Evolutionary conservation across 441 rosid genomes (phyloP).

Genomic region (Isatis lusitanica): DNA sequence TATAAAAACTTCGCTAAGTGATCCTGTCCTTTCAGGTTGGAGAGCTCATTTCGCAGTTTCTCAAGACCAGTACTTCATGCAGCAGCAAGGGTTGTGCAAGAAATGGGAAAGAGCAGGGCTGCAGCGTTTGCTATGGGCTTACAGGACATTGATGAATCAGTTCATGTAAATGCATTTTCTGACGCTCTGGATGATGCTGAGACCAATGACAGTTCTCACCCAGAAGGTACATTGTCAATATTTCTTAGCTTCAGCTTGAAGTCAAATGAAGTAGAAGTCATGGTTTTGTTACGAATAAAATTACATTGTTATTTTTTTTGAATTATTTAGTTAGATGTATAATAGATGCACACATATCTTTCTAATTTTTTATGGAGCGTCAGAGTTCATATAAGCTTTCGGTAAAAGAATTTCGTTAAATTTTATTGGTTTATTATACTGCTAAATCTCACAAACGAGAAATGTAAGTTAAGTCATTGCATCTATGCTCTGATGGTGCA

Average conservation of each 20-base stretch:
- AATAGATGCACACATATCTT: conserved; percentile 13
- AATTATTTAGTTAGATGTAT: conserved; percentile 8
- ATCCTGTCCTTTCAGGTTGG: conserved; percentile 67
- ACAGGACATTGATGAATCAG: conserved; percentile 94
- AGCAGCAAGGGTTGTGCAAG: conserved; percentile 98
- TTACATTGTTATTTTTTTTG: neutral
- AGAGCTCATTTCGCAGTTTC: conserved; percentile 98
- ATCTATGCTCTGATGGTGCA: conserved; percentile 15
- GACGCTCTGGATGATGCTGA: conserved; percentile 78
- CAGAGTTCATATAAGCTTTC: conserved; percentile 19
- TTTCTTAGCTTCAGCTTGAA: conserved; percentile 6
- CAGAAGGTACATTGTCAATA: conserved; percentile 58
- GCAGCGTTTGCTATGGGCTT: conserved; percentile 96
- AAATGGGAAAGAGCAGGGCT: conserved; percentile 98
- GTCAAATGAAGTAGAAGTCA: conserved; percentile 1
- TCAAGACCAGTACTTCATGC: conserved; percentile 99
- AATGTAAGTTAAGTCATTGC: conserved; percentile 5
- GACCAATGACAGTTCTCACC: conserved; percentile 74
- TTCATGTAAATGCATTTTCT: conserved; percentile 60
- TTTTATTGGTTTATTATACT: conserved; percentile 15
- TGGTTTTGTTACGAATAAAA: neutral
- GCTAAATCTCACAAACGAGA: neutral
- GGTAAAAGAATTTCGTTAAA: neutral
- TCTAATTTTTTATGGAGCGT: conserved; percentile 13
- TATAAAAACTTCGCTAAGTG: conserved; percentile 16